Percentiles rank a stretch among this genome's conserved stretches.
Conservation (phyloP, 2,329 filamentous ascomycete species). For the Paecilomyces formosus region DNA sequence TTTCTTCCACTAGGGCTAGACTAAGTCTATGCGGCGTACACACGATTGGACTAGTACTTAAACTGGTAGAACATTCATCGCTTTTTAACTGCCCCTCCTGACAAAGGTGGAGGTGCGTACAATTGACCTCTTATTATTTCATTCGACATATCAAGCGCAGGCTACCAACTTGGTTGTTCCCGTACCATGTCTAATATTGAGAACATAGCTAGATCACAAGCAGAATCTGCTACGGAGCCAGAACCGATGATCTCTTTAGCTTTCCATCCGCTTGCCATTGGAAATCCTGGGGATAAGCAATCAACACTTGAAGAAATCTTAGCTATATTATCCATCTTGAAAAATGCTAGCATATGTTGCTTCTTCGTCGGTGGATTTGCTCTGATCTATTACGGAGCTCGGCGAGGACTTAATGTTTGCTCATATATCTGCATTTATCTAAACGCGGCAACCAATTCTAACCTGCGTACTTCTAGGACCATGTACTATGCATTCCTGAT, state of each 20-base stretch:
- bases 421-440: not conserved
- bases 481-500: constrained; percentile 7
- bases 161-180: too few species aligned
- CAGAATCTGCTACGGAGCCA: too few species aligned
- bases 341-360: constrained; percentile 5
- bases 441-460: not conserved
- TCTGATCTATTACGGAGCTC: constrained; percentile 10
- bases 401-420: constrained; percentile 3
- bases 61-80: too few species aligned
- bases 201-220: too few species aligned
- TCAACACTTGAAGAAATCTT: constrained; percentile 3
- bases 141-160: too few species aligned
- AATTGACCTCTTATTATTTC: too few species aligned
- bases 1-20: too few species aligned
- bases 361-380: constrained; percentile 7
- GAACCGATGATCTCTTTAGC: not conserved
- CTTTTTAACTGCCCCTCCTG: too few species aligned
- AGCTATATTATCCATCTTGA: constrained; percentile 4
- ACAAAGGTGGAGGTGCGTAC: too few species aligned
- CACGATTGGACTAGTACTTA: too few species aligned
- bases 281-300: not conserved
- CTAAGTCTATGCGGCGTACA: too few species aligned
- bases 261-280: not conserved
- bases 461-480: constrained; percentile 6
- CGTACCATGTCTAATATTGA: not conserved